These are phyloP conservation scores for Fusarium luffae DNA, from an alignment of 2,329 filamentous ascomycete genomes.

Conservation along the genomic window DNA sequence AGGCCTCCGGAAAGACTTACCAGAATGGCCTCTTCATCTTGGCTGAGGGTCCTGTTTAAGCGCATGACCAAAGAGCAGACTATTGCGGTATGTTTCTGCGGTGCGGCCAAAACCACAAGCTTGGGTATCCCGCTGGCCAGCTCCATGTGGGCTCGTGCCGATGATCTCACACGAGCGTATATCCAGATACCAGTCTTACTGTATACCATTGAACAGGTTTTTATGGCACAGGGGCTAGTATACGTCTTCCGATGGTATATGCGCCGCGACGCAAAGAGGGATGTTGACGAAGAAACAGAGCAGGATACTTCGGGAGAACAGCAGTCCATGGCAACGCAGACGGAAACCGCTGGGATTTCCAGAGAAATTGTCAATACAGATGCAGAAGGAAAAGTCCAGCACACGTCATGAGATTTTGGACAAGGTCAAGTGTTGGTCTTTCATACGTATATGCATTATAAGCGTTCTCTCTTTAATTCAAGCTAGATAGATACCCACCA, in stretches of 20 bases:
- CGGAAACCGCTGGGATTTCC: neutral
- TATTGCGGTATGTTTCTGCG: constrained; percentile 78
- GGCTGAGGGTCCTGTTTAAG: constrained; percentile 52
- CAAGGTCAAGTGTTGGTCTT: neutral
- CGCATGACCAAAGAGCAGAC: constrained; percentile 70
- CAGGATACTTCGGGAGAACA: constrained; percentile 4
- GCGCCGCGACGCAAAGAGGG: constrained; percentile 40
- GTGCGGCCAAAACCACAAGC: constrained; percentile 77
- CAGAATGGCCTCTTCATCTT: constrained; percentile 24
- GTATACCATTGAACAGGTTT: constrained; percentile 68
- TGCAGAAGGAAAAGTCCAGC: constrained; percentile 6
- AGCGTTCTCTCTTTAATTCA: neutral
- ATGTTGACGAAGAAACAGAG: constrained; percentile 35
- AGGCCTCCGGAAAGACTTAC: constrained; percentile 53
- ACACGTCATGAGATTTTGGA: neutral
- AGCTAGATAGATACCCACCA: neutral
- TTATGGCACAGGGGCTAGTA: constrained; percentile 58
- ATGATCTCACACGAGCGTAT: constrained; percentile 64
- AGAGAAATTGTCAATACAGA: neutral
- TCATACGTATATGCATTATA: neutral
- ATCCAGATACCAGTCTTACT: constrained; percentile 73
- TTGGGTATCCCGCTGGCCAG: constrained; percentile 75
- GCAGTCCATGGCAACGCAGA: constrained; percentile 1
- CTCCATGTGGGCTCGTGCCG: constrained; percentile 72
- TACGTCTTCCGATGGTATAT: constrained; percentile 62